Evolutionary conservation across 2,329 filamentous ascomycete genomes (phyloP).

Genomic region (Cryphonectria nitschkei): DNA sequence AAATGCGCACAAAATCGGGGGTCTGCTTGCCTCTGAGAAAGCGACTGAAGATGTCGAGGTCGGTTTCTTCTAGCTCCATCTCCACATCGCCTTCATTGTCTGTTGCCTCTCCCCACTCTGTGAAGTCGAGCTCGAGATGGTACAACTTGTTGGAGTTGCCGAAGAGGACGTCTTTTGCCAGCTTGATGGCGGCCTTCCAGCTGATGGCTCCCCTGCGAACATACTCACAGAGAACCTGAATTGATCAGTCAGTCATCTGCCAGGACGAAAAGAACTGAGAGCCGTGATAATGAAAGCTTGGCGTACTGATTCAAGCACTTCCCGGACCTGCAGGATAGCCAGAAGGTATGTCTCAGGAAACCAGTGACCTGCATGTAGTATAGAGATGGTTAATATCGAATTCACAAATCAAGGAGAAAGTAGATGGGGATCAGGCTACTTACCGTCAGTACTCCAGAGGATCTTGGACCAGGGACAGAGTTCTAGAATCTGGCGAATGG

Average conservation of each 20-base stretch:
- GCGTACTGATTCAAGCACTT: constrained; percentile 68
- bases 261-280: neutral
- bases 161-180: constrained; percentile 73
- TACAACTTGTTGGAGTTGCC: constrained; percentile 79
- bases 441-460: constrained; percentile 77
- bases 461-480: constrained; percentile 75
- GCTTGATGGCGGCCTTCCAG: constrained; percentile 62
- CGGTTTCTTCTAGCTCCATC: constrained; percentile 34
- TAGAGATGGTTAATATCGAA: neutral
- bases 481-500: constrained; percentile 75
- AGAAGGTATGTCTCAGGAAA: constrained; percentile 79
- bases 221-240: constrained; percentile 67
- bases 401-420: neutral
- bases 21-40: constrained; percentile 53
- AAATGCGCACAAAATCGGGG: constrained; percentile 71
- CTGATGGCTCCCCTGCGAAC: constrained; percentile 66
- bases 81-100: constrained; percentile 28
- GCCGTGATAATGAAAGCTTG: neutral
- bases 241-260: constrained; percentile 20
- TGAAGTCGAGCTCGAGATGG: constrained; percentile 55
- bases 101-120: constrained; percentile 34
- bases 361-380: constrained; percentile 53
- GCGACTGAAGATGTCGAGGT: constrained; percentile 41
- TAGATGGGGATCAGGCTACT: neutral
- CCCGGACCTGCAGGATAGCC: constrained; percentile 71